These are phyloP conservation scores for Ligustrum vulgare DNA, from an alignment of 257 asterid genomes.

Conservation along the genomic window DNA sequence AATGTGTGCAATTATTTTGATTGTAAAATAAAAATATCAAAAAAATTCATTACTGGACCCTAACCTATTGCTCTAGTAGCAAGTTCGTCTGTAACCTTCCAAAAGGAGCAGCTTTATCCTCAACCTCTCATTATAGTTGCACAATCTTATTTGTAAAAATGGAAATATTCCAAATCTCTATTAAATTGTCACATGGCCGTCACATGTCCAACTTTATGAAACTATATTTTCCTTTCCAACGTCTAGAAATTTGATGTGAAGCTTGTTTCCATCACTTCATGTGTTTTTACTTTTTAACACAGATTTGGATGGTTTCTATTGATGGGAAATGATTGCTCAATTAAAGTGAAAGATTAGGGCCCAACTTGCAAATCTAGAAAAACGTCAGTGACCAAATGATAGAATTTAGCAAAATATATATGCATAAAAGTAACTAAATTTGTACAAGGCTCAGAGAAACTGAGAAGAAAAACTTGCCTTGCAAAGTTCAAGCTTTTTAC, in stretches of 20 bases:
- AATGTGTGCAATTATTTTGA: not conserved
- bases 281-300: not conserved
- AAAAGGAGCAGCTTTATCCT: not conserved
- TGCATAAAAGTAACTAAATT: not conserved
- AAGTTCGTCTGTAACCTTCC: not conserved
- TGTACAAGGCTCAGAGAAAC: not conserved
- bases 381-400: not conserved
- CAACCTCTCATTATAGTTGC: not conserved
- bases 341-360: not conserved
- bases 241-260: not conserved
- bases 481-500: conserved; percentile 35
- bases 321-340: not conserved
- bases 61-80: not conserved
- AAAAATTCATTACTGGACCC: not conserved
- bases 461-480: conserved; percentile 37
- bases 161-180: not conserved
- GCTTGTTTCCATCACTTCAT: not conserved
- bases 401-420: not conserved
- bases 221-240: too few species aligned
- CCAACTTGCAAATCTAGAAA: not conserved
- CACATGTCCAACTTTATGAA: not conserved
- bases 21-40: not conserved
- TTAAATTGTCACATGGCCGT: too few species aligned
- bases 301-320: not conserved
- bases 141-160: not conserved